phyloP scores from a whole-genome alignment of 2,329 filamentous ascomycete species.

The Phialophora verrucosa region DNA sequence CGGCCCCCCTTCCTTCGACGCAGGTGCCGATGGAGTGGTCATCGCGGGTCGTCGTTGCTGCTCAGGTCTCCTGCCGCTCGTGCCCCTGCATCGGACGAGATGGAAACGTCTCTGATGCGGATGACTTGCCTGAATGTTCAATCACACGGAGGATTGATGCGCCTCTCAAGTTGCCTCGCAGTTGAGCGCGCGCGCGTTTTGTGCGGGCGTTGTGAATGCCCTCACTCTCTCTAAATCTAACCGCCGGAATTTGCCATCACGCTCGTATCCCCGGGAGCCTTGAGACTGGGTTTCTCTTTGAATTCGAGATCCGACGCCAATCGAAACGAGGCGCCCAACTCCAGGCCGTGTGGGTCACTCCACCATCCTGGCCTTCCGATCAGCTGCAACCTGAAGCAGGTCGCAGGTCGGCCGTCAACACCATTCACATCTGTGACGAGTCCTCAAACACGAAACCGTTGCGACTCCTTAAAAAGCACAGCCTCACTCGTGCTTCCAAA shows the following conservation, averaged over 20 bases:
- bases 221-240: not conserved
- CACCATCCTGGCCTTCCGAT: slow-evolving; percentile 21
- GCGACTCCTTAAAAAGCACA: slow-evolving; percentile 23
- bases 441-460: slow-evolving; percentile 27
- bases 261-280: slow-evolving; percentile 8
- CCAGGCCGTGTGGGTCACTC: slow-evolving; percentile 13
- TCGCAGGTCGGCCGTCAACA: not conserved
- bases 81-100: slow-evolving; percentile 7
- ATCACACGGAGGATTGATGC: slow-evolving; percentile 1
- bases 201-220: not conserved
- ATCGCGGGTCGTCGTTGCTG: slow-evolving; percentile 1
- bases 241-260: slow-evolving; percentile 18
- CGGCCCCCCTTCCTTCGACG: not conserved
- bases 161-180: not conserved
- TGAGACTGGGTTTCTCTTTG: slow-evolving; percentile 4
- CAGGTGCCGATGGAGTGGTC: slow-evolving; percentile 4
- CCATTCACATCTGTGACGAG: slow-evolving; percentile 17
- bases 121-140: slow-evolving; percentile 4
- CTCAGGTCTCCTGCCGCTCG: not conserved
- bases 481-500: slow-evolving; percentile 29
- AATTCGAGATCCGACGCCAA: slow-evolving; percentile 6
- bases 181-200: not conserved
- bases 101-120: slow-evolving; percentile 1
- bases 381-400: slow-evolving; percentile 11
- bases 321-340: not conserved